phyloP scores from a whole-genome alignment of 2,329 filamentous ascomycete species.

The Arthrobotrys entomopaga region DNA sequence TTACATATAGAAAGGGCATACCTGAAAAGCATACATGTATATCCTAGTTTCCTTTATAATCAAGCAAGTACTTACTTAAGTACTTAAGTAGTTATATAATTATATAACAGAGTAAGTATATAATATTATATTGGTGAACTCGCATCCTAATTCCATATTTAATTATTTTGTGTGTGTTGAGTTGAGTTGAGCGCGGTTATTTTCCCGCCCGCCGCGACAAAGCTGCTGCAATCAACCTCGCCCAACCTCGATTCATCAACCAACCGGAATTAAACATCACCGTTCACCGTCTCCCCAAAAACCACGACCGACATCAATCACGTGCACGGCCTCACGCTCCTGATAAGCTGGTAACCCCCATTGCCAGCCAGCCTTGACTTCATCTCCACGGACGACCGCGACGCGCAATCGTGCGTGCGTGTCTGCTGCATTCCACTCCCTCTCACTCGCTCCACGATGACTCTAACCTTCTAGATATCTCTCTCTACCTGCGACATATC shows the following conservation, averaged over 20 bases:
- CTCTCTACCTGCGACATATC: background rate
- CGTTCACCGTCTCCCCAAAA: background rate
- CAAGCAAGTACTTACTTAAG: too few relatives aligned
- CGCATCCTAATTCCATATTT: too few relatives aligned
- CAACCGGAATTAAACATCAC: slow-evolving; percentile 16
- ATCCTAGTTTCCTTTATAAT: too few relatives aligned
- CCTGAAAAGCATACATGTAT: too few relatives aligned
- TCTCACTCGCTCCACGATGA: slow-evolving; percentile 13
- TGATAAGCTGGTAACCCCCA: background rate
- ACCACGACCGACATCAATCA: background rate
- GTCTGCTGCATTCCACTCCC: slow-evolving; percentile 10
- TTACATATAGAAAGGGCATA: too few relatives aligned
- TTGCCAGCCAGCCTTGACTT: background rate
- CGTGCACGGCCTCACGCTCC: background rate
- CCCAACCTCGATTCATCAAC: background rate
- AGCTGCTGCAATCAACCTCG: background rate
- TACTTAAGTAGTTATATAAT: too few relatives aligned
- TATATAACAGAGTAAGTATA: too few relatives aligned
- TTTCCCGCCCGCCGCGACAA: background rate
- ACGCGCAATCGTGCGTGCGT: slow-evolving; percentile 24
- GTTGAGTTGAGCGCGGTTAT: background rate
- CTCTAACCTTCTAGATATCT: slow-evolving; percentile 26
- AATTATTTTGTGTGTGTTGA: background rate
- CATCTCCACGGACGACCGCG: slow-evolving; percentile 1
- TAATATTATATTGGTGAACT: too few relatives aligned